phyloP scores from a whole-genome alignment of 2,329 filamentous ascomycete genomes.

The Orbilia blumenaviensis region DNA sequence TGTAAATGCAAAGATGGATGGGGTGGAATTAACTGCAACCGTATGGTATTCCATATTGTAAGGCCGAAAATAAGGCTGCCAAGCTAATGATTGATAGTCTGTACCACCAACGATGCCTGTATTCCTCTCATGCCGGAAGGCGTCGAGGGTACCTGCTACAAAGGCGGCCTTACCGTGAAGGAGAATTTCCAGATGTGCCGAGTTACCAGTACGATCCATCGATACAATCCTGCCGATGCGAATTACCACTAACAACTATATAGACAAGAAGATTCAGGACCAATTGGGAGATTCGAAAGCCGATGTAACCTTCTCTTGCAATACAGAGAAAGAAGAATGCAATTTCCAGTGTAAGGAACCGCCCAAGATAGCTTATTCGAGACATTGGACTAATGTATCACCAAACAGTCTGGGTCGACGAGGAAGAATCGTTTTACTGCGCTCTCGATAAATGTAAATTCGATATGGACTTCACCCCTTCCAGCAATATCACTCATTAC shows the following conservation, averaged over 20 bases:
- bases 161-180: slow-evolving; percentile 86
- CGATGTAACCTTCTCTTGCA: slow-evolving; percentile 93
- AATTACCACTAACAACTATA: background rate
- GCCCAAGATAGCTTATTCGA: background rate
- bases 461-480: slow-evolving; percentile 72
- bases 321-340: slow-evolving; percentile 76
- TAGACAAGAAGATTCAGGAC: slow-evolving; percentile 83
- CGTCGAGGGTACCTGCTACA: slow-evolving; percentile 88
- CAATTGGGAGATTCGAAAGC: slow-evolving; percentile 85
- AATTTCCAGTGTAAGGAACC: slow-evolving; percentile 85
- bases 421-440: slow-evolving; percentile 95
- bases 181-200: slow-evolving; percentile 98
- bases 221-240: background rate
- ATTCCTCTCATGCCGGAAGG: slow-evolving; percentile 84
- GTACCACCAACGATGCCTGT: slow-evolving; percentile 82
- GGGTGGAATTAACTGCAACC: slow-evolving; percentile 95
- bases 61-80: background rate
- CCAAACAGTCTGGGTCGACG: slow-evolving; percentile 86
- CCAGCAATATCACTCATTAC: slow-evolving; percentile 83
- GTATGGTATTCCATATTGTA: slow-evolving; percentile 46
- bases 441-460: slow-evolving; percentile 82
- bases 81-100: slow-evolving; percentile 66
- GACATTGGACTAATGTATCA: background rate
- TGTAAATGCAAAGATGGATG: slow-evolving; percentile 94
- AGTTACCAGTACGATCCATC: slow-evolving; percentile 73